phyloP scores from a whole-genome alignment of 225 moss, liverwort and hornwort genomes.

The Thuidium tamariscinum region DNA sequence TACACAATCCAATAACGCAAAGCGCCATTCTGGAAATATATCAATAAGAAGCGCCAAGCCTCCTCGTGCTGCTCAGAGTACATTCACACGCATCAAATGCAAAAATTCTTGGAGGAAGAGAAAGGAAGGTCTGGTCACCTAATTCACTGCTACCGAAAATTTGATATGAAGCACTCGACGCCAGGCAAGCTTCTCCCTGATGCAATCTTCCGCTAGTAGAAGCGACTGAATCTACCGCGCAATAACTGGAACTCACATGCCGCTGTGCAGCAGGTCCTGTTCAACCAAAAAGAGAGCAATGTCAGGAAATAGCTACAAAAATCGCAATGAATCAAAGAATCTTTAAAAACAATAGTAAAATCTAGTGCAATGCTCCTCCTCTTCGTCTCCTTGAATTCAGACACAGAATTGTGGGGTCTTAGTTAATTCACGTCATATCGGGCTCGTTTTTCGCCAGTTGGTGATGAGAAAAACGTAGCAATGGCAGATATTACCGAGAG shows the following conservation, averaged over 20 bases:
- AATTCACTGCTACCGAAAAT: slow-evolving; percentile 2
- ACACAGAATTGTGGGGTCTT: background rate
- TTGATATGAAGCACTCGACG: slow-evolving; percentile 22
- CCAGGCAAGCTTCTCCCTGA: slow-evolving; percentile 8
- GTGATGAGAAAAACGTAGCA: background rate
- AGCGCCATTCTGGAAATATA: background rate
- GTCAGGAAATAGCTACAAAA: background rate
- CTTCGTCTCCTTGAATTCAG: background rate
- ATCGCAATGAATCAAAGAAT: background rate
- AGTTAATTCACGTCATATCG: background rate
- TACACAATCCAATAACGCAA: background rate
- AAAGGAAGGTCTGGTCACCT: background rate
- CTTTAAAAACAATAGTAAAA: background rate
- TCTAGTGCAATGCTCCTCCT: background rate
- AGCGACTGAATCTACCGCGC: background rate
- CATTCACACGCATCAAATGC: background rate
- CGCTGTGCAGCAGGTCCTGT: slow-evolving; percentile 1
- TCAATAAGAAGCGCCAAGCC: background rate
- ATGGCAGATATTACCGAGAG: background rate
- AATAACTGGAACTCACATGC: background rate
- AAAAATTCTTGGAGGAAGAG: background rate
- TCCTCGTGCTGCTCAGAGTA: background rate
- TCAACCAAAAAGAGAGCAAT: background rate
- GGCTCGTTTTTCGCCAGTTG: background rate
- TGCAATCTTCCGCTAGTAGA: background rate